These are phyloP conservation scores for Aspergillus taichungensis DNA, from an alignment of 495 filamentous ascomycete species.

Conservation along the genomic window DNA sequence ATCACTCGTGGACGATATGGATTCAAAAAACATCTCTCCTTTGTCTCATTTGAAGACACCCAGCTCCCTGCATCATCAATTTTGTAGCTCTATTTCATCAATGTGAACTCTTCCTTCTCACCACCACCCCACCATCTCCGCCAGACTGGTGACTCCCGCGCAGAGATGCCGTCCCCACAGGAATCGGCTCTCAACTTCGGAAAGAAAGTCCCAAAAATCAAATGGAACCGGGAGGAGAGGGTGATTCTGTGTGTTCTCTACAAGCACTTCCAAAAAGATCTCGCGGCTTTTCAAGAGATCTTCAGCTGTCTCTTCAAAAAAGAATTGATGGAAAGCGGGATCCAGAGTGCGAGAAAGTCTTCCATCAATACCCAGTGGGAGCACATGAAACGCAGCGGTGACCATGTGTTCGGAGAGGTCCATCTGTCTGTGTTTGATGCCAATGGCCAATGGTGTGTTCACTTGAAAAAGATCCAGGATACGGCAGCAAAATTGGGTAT, in stretches of 20 bases:
- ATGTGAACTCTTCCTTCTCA: too few species aligned
- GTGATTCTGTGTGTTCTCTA: conserved; percentile 21
- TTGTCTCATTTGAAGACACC: too few species aligned
- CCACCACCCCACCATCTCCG: too few species aligned
- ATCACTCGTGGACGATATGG: too few species aligned
- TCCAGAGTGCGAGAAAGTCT: conserved; percentile 1
- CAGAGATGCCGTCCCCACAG: background rate
- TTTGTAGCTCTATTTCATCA: too few species aligned
- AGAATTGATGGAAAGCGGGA: conserved; percentile 13
- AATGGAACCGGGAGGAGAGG: conserved; percentile 15
- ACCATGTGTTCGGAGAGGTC: conserved; percentile 19
- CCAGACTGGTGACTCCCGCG: too few species aligned
- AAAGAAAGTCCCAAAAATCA: conserved; percentile 1
- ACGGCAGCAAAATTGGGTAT: conserved; percentile 10
- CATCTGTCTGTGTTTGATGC: conserved; percentile 14
- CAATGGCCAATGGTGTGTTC: conserved; percentile 10
- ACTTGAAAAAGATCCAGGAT: conserved; percentile 11
- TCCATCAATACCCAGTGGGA: conserved; percentile 18
- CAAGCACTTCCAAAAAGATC: conserved; percentile 15
- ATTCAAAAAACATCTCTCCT: too few species aligned
- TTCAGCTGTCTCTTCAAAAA: conserved; percentile 18
- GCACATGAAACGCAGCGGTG: conserved; percentile 4
- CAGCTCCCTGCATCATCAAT: too few species aligned
- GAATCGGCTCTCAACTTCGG: background rate
- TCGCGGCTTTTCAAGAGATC: conserved; percentile 3